phyloP scores from a whole-genome alignment of 1,139 yeast species.

The Pichia sp. region DNA sequence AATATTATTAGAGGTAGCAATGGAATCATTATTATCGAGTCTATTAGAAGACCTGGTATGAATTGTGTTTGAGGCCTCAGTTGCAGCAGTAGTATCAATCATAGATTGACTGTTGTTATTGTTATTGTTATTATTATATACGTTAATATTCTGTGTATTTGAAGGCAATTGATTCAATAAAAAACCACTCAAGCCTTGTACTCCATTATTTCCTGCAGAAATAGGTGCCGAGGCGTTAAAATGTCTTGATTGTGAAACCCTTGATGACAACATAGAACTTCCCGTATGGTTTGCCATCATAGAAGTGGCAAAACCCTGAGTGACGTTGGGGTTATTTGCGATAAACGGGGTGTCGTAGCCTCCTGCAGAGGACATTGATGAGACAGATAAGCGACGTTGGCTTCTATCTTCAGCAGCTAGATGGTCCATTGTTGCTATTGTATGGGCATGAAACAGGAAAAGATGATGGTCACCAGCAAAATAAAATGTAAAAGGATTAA shows the following conservation, averaged over 20 bases:
- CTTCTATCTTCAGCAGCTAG: not conserved
- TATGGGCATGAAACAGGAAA: not conserved
- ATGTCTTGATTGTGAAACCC: constrained; percentile 36
- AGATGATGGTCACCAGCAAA: not conserved
- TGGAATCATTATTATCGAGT: not conserved
- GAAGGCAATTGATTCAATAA: constrained; percentile 3
- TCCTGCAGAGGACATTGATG: not conserved
- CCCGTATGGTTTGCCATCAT: constrained; percentile 29
- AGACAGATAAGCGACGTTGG: not conserved
- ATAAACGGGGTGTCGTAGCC: not conserved
- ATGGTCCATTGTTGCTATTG: not conserved
- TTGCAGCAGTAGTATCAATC: constrained; percentile 5
- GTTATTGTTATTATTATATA: not conserved
- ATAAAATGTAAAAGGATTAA: not conserved
- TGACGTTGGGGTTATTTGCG: not conserved
- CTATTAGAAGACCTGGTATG: not conserved
- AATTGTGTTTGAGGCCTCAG: constrained; percentile 3
- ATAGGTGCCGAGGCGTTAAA: constrained; percentile 24
- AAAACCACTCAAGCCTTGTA: not conserved
- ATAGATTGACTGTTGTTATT: not conserved
- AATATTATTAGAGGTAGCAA: not conserved
- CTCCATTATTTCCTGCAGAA: not conserved
- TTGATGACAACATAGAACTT: constrained; percentile 32
- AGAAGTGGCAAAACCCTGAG: constrained; percentile 7
- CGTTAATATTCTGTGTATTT: not conserved